Evolutionary conservation across 345 rosid species (phyloP), one percentile per base, ranked within the genome.

Genomic region (Geranium rotundifolium): DNA sequence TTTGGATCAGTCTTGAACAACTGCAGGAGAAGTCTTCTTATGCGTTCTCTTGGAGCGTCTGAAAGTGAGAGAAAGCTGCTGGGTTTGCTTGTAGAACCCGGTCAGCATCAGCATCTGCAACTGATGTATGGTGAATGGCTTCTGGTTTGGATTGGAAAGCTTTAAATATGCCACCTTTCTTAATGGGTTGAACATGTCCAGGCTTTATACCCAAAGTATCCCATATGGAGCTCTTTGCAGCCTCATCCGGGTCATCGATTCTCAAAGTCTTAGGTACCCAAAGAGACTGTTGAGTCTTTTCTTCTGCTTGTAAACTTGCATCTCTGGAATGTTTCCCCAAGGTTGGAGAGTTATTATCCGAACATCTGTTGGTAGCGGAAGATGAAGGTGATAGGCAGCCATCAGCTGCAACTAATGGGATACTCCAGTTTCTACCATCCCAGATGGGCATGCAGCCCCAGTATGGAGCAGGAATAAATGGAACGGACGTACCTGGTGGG

Each of bases 51-150:
- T 63, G 74, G 63, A 74, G 70, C 14, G 69, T 54, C 7, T 56
- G 71, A 12, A 69, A 67, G 14, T 74, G 78, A 34, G 78, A 74
- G 8, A 70, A 71, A 52, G 78, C 74, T 20, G 74, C 78, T 16
- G 78, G 78, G 60, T 74, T 74, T 56, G 72, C 78, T 64, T 74
- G 59, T 3, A 18, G 3, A 18, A 20, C 52, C 13, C 12, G 52
- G 52, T 12, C 52, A 7, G 52, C 52, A 46, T 12, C 52, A 7
- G 52, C 52, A 46, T 46, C 59, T 18, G 27, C 59, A 18, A 7
- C 15, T 46, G 59, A 57, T 57, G 59, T 57, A 4, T 5, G 16
- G 29, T 12, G 5, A 3, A 55, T 16, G 17, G 57, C 0, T 7
- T 57, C 16, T 18, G 19, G 29, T 57, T 70, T 63, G 29, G 63